A percentile compares a stretch with the other conserved stretches of the same genome.
Evolutionary conservation across 2,329 filamentous ascomycete genomes (phyloP).

Genomic region (Calonectria crousiana): DNA sequence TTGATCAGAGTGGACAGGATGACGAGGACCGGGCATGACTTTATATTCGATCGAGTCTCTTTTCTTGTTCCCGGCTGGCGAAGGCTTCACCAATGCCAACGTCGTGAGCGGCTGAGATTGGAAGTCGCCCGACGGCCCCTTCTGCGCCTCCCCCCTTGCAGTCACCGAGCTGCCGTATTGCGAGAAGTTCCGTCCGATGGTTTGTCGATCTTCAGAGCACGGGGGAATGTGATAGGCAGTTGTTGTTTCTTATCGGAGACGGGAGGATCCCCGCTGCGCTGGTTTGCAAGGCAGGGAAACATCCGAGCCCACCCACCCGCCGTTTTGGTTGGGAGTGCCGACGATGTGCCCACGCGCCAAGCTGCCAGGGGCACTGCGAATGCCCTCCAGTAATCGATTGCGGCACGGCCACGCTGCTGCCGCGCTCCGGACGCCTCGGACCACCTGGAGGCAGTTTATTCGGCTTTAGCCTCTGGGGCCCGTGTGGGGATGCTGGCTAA

Average conservation of each 20-base stretch:
- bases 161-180: conserved; percentile 24
- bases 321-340: conserved; percentile 20
- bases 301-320: conserved; percentile 10
- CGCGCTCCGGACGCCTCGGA: conserved; percentile 11
- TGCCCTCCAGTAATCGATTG: conserved; percentile 13
- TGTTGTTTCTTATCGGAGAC: conserved; percentile 17
- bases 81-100: background rate
- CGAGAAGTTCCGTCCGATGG: conserved; percentile 13
- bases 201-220: conserved; percentile 20
- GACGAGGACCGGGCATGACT: background rate
- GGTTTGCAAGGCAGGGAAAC: conserved; percentile 8
- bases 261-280: background rate
- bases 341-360: conserved; percentile 14
- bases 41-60: background rate
- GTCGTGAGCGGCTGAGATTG: background rate
- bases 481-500: conserved; percentile 17
- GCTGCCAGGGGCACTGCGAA: background rate
- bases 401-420: conserved; percentile 17
- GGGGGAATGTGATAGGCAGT: conserved; percentile 25
- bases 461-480: conserved; percentile 1
- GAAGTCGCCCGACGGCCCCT: conserved; percentile 1
- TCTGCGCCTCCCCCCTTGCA: conserved; percentile 20
- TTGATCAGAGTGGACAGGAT: background rate
- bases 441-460: background rate
- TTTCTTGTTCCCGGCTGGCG: no score